phyloP scores from a whole-genome alignment of 257 asterid genomes.

The Vinca minor region DNA sequence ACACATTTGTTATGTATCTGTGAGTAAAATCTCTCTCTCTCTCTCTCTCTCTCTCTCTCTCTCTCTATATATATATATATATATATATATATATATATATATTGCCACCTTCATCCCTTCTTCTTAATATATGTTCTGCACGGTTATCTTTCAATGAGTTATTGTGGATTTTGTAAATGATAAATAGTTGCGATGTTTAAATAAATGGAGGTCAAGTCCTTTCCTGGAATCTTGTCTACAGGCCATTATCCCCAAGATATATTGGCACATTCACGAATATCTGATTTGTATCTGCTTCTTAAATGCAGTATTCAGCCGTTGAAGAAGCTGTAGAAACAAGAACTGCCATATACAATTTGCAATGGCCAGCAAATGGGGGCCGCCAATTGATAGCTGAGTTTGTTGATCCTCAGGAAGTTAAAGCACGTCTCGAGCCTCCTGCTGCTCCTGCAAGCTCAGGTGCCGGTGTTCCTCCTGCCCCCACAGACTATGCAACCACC shows the following conservation, averaged over 20 bases:
- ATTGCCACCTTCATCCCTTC: neutral
- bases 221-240: neutral
- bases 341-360: slow-evolving; percentile 77
- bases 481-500: slow-evolving; percentile 28
- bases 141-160: neutral
- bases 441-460: slow-evolving; percentile 30
- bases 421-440: slow-evolving; percentile 52
- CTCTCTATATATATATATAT: too few relatives aligned
- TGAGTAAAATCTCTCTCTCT: slow-evolving; percentile 21
- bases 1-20: slow-evolving; percentile 87
- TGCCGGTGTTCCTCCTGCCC: slow-evolving; percentile 17
- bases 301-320: slow-evolving; percentile 66
- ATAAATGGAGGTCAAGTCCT: neutral
- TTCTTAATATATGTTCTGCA: neutral
- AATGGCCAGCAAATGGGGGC: slow-evolving; percentile 86
- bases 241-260: neutral
- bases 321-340: slow-evolving; percentile 82
- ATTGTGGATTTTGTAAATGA: neutral
- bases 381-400: slow-evolving; percentile 63
- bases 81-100: too few relatives aligned
- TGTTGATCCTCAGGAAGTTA: slow-evolving; percentile 74
- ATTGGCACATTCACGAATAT: neutral
- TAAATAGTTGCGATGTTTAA: too few relatives aligned
- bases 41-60: neutral
- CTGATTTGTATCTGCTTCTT: slow-evolving; percentile 6